Evolutionary conservation across 208 protist genomes (phyloP).

Genomic region (Herpetomonas samuelpessoai): DNA sequence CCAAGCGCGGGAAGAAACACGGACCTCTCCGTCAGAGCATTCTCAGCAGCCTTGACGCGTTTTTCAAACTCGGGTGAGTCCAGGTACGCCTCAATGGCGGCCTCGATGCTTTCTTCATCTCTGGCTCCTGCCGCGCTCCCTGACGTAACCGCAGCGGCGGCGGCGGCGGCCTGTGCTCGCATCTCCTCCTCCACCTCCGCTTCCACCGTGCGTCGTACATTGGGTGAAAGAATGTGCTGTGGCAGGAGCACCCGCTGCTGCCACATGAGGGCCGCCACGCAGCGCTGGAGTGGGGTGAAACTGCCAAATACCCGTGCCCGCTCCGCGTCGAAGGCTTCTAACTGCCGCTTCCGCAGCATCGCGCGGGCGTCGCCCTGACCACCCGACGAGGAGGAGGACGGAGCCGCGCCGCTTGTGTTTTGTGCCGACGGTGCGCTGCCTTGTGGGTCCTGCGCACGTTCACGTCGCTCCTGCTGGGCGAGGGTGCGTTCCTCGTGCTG

Average conservation of each 20-base stretch:
- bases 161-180: constrained; percentile 10
- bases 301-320: constrained; percentile 41
- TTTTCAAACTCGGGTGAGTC: constrained; percentile 30
- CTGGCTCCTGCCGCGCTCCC: background rate
- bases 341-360: background rate
- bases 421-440: background rate
- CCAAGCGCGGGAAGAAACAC: constrained; percentile 47
- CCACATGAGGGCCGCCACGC: constrained; percentile 68
- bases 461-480: constrained; percentile 12
- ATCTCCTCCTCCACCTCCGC: constrained; percentile 13
- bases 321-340: constrained; percentile 22
- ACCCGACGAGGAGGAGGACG: too few species aligned
- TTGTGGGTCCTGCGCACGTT: background rate
- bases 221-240: constrained; percentile 31
- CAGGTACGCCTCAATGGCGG: constrained; percentile 38
- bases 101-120: constrained; percentile 15
- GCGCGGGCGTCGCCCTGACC: background rate
- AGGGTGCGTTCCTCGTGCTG: constrained; percentile 11
- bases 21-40: constrained; percentile 28
- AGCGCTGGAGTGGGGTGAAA: constrained; percentile 62
- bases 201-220: constrained; percentile 41
- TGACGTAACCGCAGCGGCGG: background rate
- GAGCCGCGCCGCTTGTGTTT: background rate
- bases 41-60: constrained; percentile 32
- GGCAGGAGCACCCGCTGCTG: constrained; percentile 40